Base-by-base conservation (phyloP, 129 eudicot genomes). In the Chrysanthemum seticuspe region DNA sequence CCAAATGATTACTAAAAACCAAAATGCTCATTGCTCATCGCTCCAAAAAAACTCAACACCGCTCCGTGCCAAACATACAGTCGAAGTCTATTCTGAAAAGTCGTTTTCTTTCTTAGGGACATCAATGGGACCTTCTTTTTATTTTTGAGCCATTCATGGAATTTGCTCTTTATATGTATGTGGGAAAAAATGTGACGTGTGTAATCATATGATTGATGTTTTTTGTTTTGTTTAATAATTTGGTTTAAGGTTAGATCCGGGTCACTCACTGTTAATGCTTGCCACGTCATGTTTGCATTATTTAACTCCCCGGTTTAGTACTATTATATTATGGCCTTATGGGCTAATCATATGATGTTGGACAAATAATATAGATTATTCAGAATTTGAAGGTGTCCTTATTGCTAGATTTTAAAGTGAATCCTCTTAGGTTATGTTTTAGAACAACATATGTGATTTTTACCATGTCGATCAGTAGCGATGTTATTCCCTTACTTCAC, bases 401-500 rank as follows among this genome's bases (percentile, higher is more conserved):
- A 44, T 25, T 86, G 52, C 86, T 84, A 0, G 71, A 75, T 18
- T 74, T 81, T 31, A 70, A 78, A 49, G 34, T 87, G 59, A 84
- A 84, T 71, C 76, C 76, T 10, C 83, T 84, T 21, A 72, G 89
- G 74, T 23, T 84, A 59, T 84, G 87, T 65, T 84, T 82, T 19
- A 74, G 85, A 52, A 84, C 85, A n/a, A 31, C 73, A 7, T 87
- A 87, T 14, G 89, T 84, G 67, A 76, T 73, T 9, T 65, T 66
- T 10, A 70, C 80, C 3, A 74, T 82, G 18, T 53, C 51, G 1
- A 69, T 84, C 10, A 23, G 25, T 23, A 23, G 92, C 80, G 47
- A 76, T 77, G 57, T 18, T 55, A 15, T 82, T 87, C 52, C 89
- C 87, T 13, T 87, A 87, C 82, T 87, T 84, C 78, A 82, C 84